These are phyloP conservation scores for Eucalyptus lansdowneana DNA, from an alignment of 345 rosid genomes.

Conservation along the genomic window DNA sequence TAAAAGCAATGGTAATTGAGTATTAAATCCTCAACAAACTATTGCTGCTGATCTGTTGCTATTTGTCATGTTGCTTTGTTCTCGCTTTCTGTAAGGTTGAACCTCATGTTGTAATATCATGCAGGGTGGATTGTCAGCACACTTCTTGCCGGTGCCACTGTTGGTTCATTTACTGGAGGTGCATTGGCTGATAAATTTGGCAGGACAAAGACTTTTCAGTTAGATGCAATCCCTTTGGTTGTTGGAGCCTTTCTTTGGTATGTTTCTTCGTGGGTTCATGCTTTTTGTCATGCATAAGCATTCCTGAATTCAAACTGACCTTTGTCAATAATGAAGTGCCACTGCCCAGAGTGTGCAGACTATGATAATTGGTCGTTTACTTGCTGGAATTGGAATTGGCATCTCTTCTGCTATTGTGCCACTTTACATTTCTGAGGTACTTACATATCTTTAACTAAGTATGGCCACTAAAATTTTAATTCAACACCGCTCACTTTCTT, in stretches of 20 bases:
- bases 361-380: constrained; percentile 92
- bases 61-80: not conserved
- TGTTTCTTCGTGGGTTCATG: not conserved
- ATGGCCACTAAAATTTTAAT: not conserved
- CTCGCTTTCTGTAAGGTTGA: not conserved
- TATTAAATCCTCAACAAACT: not conserved
- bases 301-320: constrained; percentile 1
- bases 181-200: constrained; percentile 93
- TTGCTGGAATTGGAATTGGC: constrained; percentile 97
- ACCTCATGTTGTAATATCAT: not conserved
- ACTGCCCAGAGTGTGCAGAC: constrained; percentile 84
- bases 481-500: constrained; percentile 1
- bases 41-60: not conserved
- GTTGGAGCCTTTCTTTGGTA: constrained; percentile 85
- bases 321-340: constrained; percentile 34
- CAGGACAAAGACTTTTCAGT: constrained; percentile 78
- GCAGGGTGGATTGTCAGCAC: constrained; percentile 98
- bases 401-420: constrained; percentile 96
- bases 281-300: not conserved
- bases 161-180: constrained; percentile 96
- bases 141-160: constrained; percentile 92
- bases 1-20: not conserved
- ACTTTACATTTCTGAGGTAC: constrained; percentile 96
- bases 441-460: not conserved
- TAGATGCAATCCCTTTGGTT: constrained; percentile 90